phyloP scores from a whole-genome alignment of 208 protist species.

The Phytomonas francai region DNA sequence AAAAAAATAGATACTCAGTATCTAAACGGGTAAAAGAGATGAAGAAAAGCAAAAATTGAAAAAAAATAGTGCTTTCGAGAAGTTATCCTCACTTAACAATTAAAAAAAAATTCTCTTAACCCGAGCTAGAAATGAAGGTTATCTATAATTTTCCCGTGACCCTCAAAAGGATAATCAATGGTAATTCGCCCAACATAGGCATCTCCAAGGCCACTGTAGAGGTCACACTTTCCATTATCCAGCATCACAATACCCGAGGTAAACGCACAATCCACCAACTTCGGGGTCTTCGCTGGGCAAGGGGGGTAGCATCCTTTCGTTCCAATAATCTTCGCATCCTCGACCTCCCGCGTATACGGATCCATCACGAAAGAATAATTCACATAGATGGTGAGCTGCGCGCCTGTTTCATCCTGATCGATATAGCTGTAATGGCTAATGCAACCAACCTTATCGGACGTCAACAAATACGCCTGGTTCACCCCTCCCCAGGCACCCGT shows the following conservation, averaged over 20 bases:
- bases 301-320: conserved; percentile 47
- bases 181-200: conserved; percentile 56
- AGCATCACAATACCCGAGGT: conserved; percentile 54
- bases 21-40: background rate
- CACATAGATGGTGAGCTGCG: conserved; percentile 37
- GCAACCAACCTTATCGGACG: conserved; percentile 50
- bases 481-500: conserved; percentile 52
- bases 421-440: conserved; percentile 71
- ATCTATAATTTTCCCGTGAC: conserved; percentile 35
- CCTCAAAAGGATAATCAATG: conserved; percentile 69
- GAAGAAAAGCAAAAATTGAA: conserved; percentile 1
- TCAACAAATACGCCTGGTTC: conserved; percentile 62
- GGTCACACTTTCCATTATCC: conserved; percentile 52
- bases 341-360: conserved; percentile 26
- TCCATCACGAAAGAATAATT: conserved; percentile 71
- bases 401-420: conserved; percentile 25
- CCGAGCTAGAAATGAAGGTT: conserved; percentile 21
- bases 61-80: background rate
- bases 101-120: conserved; percentile 9
- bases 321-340: conserved; percentile 42
- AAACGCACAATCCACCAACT: conserved; percentile 52
- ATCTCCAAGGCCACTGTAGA: conserved; percentile 63
- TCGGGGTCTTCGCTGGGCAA: conserved; percentile 37
- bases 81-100: background rate
- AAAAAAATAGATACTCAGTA: background rate